phyloP scores from a whole-genome alignment of 257 asterid genomes.

The Solanum stenotomum region DNA sequence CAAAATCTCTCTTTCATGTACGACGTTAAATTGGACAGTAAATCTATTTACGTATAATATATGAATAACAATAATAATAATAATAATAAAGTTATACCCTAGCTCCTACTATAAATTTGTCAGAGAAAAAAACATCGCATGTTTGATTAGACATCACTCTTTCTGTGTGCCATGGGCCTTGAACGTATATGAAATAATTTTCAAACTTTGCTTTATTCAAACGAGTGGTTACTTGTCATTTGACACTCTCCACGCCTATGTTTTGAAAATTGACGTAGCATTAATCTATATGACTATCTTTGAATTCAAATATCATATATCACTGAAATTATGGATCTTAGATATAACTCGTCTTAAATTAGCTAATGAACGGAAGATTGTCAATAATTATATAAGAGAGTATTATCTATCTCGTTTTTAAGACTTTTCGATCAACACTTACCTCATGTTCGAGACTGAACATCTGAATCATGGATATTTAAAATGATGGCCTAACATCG shows the following conservation, averaged over 20 bases:
- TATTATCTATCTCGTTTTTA: too few species aligned
- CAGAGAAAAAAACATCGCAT: background rate
- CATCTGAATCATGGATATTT: too few species aligned
- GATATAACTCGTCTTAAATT: too few species aligned
- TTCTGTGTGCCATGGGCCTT: background rate
- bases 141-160: constrained; percentile 1
- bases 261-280: background rate
- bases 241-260: background rate
- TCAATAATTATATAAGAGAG: too few species aligned
- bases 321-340: too few species aligned
- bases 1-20: background rate
- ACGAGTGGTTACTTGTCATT: background rate
- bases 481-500: background rate
- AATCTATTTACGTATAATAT: background rate
- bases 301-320: background rate
- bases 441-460: background rate
- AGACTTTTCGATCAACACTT: too few species aligned
- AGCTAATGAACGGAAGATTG: too few species aligned
- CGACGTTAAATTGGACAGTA: background rate
- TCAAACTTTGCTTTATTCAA: background rate
- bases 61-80: background rate
- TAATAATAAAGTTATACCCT: background rate
- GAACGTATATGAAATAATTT: background rate
- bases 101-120: background rate
- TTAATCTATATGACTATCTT: background rate